phyloP scores from a whole-genome alignment of 2,329 filamentous ascomycete species.

The Cercospora sojina region DNA sequence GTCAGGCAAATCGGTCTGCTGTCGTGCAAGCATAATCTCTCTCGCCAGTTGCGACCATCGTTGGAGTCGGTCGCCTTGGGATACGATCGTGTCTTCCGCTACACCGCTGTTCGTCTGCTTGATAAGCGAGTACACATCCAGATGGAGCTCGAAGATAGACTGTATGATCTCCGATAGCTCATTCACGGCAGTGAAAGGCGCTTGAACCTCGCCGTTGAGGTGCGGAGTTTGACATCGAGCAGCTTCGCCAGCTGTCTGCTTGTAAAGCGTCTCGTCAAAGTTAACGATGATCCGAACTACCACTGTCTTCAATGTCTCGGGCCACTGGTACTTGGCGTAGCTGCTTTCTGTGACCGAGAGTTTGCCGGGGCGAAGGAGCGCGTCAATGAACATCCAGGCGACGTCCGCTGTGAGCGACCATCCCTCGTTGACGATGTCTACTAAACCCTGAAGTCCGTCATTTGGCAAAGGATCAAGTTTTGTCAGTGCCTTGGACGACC shows the following conservation, averaged over 20 bases:
- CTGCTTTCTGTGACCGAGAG: conserved; percentile 33
- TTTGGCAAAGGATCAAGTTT: conserved; percentile 25
- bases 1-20: conserved; percentile 13
- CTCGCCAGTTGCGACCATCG: conserved; percentile 61
- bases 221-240: conserved; percentile 3
- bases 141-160: conserved; percentile 64
- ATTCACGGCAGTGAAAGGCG: background rate
- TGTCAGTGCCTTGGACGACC: conserved; percentile 17
- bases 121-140: conserved; percentile 64
- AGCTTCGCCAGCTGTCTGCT: conserved; percentile 19
- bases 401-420: conserved; percentile 53
- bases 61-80: conserved; percentile 59
- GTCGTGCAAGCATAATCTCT: conserved; percentile 50
- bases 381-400: conserved; percentile 55
- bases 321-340: conserved; percentile 57
- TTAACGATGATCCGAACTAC: conserved; percentile 54
- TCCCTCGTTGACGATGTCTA: conserved; percentile 47
- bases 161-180: conserved; percentile 55
- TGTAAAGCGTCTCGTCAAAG: conserved; percentile 56
- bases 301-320: conserved; percentile 55
- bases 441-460: conserved; percentile 44
- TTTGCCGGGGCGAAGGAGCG: conserved; percentile 48
- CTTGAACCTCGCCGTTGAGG: background rate
- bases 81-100: conserved; percentile 49
- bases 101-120: conserved; percentile 60